phyloP scores from a whole-genome alignment of 1,284 basidiomycete species.

The Naganishia sp. region DNA sequence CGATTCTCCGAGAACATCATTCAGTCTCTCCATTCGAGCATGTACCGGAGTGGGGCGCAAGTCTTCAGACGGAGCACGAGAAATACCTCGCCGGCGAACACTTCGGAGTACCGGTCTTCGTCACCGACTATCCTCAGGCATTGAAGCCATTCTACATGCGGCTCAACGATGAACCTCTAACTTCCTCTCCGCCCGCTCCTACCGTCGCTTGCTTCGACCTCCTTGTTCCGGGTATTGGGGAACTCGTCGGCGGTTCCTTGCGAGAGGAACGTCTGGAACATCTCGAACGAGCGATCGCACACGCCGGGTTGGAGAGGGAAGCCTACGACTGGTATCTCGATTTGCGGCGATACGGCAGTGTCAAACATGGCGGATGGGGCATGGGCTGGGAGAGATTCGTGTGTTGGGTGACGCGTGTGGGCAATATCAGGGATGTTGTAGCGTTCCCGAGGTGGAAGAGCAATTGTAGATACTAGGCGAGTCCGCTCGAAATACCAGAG shows the following conservation, averaged over 20 bases:
- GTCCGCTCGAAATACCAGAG: background rate
- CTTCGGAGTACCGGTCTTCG: conserved; percentile 75
- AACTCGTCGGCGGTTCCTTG: conserved; percentile 87
- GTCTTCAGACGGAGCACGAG: conserved; percentile 87
- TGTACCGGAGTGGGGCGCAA: conserved; percentile 67
- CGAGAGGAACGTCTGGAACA: conserved; percentile 75
- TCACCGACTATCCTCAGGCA: conserved; percentile 79
- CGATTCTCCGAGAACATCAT: conserved; percentile 59
- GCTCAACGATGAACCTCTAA: conserved; percentile 9
- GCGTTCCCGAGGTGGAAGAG: conserved; percentile 88
- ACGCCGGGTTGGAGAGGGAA: conserved; percentile 59
- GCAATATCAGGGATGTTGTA: conserved; percentile 84
- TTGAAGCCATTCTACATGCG: conserved; percentile 99
- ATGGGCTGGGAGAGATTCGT: conserved; percentile 88
- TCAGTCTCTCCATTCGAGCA: conserved; percentile 58
- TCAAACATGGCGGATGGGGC: conserved; percentile 88
- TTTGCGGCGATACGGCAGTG: conserved; percentile 72
- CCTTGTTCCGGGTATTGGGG: conserved; percentile 82
- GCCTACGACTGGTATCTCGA: conserved; percentile 85
- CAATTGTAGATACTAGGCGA: conserved; percentile 52
- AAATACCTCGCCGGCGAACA: conserved; percentile 74
- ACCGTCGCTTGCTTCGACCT: conserved; percentile 95
- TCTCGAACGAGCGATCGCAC: conserved; percentile 61
- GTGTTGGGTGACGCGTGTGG: conserved; percentile 76
- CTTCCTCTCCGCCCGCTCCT: conserved; percentile 52